phyloP scores from a whole-genome alignment of 2,329 filamentous ascomycete genomes.

The Macroventuria anomochaeta region DNA sequence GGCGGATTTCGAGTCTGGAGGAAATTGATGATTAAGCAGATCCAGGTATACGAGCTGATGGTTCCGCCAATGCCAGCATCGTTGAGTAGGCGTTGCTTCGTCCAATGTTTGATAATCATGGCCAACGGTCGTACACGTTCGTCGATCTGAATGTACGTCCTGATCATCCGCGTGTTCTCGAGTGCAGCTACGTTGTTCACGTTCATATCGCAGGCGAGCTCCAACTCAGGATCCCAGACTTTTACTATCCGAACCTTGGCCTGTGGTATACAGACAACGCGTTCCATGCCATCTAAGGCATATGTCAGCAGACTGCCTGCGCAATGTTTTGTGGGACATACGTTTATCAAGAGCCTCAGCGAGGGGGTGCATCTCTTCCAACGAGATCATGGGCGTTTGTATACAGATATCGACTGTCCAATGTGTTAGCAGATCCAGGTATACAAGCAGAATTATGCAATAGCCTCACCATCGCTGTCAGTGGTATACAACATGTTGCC shows the following conservation, averaged over 20 bases:
- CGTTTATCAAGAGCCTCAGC: slow-evolving; percentile 84
- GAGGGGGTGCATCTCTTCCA: slow-evolving; percentile 90
- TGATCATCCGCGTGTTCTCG: slow-evolving; percentile 97
- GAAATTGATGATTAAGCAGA: slow-evolving; percentile 97
- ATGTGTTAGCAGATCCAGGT: slow-evolving; percentile 29
- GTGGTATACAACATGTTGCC: slow-evolving; percentile 93
- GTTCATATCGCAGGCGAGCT: slow-evolving; percentile 94
- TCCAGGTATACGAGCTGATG: slow-evolving; percentile 98
- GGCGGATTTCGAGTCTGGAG: slow-evolving; percentile 85
- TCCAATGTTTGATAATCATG: slow-evolving; percentile 99
- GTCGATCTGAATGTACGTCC: slow-evolving; percentile 94
- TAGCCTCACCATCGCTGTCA: slow-evolving; percentile 83
- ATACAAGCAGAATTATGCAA: neutral
- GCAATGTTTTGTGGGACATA: slow-evolving; percentile 52
- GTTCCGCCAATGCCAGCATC: slow-evolving; percentile 95
- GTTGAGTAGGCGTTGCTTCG: slow-evolving; percentile 87
- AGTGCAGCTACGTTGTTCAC: slow-evolving; percentile 96
- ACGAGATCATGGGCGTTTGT: slow-evolving; percentile 83
- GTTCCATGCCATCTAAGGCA: slow-evolving; percentile 87
- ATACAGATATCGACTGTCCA: slow-evolving; percentile 94
- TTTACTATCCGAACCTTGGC: slow-evolving; percentile 99
- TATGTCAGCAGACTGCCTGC: slow-evolving; percentile 28
- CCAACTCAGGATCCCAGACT: slow-evolving; percentile 93
- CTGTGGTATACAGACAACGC: slow-evolving; percentile 90
- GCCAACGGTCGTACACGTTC: slow-evolving; percentile 87